Conservation (phyloP, 2,329 filamentous ascomycete genomes). For the Penicillium freii region DNA sequence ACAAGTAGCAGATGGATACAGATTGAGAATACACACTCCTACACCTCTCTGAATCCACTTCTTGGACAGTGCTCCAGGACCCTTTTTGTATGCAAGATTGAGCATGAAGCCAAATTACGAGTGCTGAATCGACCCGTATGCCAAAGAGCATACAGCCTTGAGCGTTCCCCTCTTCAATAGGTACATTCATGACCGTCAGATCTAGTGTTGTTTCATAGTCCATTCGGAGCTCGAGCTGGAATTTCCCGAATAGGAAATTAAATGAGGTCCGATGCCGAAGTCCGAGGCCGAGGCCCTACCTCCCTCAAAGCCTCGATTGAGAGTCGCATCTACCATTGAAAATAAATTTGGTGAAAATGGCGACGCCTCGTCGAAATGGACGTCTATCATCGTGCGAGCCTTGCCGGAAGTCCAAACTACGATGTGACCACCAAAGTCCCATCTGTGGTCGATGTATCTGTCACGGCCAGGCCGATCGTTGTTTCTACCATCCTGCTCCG, state of each 20-base stretch:
- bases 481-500: constrained; percentile 16
- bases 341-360: background rate
- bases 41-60: too few relatives aligned
- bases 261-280: background rate
- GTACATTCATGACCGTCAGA: background rate
- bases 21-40: too few relatives aligned
- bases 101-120: too few relatives aligned
- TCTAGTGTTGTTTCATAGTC: background rate
- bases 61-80: too few relatives aligned
- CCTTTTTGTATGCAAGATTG: too few relatives aligned
- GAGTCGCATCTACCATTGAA: too few relatives aligned
- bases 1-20: too few relatives aligned
- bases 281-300: background rate
- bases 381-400: constrained; percentile 24
- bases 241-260: background rate
- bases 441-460: constrained; percentile 18
- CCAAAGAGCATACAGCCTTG: too few relatives aligned
- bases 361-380: constrained; percentile 3
- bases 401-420: constrained; percentile 26
- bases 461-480: constrained; percentile 6
- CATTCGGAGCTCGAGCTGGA: background rate
- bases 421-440: constrained; percentile 24
- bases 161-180: too few relatives aligned
- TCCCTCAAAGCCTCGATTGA: background rate
- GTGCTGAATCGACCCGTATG: too few relatives aligned